A percentile compares a stretch with the other conserved stretches of the same genome.
Evolutionary conservation across 2,329 filamentous ascomycete species (phyloP).

Genomic region (Talaromyces islandicus): DNA sequence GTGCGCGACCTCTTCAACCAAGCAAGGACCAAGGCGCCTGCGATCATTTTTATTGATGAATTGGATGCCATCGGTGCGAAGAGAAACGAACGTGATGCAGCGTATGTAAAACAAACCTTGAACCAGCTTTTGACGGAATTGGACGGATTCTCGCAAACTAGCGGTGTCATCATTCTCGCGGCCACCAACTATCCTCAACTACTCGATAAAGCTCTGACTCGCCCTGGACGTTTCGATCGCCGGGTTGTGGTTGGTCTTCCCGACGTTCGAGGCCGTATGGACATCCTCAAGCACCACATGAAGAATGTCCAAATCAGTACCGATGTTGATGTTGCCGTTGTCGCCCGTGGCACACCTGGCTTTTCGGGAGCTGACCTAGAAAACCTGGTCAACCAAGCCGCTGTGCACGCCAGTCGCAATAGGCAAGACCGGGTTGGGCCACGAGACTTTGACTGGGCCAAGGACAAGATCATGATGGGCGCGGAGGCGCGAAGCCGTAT

Average conservation of each 20-base stretch:
- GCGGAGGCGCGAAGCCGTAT: constrained; percentile 85
- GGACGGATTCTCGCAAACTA: constrained; percentile 93
- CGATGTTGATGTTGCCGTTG: constrained; percentile 74
- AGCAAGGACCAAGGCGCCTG: constrained; percentile 77
- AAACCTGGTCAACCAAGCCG: constrained; percentile 94
- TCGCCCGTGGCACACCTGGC: constrained; percentile 82
- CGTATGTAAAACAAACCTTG: constrained; percentile 93
- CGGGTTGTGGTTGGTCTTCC: constrained; percentile 84
- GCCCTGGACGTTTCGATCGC: constrained; percentile 92
- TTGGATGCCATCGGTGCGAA: constrained; percentile 91
- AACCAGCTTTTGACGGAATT: constrained; percentile 96
- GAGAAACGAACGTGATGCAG: constrained; percentile 84
- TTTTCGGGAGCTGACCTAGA: constrained; percentile 94
- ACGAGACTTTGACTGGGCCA: constrained; percentile 90
- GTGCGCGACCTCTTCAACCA: constrained; percentile 86
- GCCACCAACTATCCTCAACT: constrained; percentile 95
- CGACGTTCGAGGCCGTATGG: constrained; percentile 86
- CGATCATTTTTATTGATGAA: constrained; percentile 95
- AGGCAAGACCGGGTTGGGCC: constrained; percentile 70
- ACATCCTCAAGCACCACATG: constrained; percentile 89
- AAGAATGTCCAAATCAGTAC: constrained; percentile 77
- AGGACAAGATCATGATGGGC: constrained; percentile 97
- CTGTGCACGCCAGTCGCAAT: constrained; percentile 85
- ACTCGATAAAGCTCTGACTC: constrained; percentile 88
- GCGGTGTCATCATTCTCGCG: constrained; percentile 89